Evolutionary conservation across 495 filamentous ascomycete species (phyloP).

Genomic region (Talaromyces ruber): DNA sequence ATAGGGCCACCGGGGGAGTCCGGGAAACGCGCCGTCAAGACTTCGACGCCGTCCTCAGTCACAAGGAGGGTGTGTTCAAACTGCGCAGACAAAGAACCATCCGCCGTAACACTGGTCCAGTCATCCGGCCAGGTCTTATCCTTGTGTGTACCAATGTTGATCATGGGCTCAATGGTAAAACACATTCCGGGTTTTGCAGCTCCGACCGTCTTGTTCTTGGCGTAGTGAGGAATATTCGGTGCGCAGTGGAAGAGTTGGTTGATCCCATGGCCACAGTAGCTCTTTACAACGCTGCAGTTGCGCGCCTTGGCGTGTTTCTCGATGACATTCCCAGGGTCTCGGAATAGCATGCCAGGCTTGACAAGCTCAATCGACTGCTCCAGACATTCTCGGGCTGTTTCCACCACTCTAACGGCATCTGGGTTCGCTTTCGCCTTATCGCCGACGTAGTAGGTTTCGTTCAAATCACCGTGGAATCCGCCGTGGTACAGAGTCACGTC

Average conservation of each 20-base stretch:
- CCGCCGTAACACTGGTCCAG: conserved; percentile 79
- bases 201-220: conserved; percentile 84
- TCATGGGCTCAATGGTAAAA: conserved; percentile 92
- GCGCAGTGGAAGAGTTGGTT: conserved; percentile 78
- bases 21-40: conserved; percentile 74
- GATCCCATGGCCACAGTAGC: conserved; percentile 87
- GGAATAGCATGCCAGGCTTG: conserved; percentile 79
- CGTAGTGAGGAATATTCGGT: conserved; percentile 83
- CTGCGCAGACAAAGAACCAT: conserved; percentile 76
- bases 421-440: conserved; percentile 64
- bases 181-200: conserved; percentile 84
- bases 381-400: conserved; percentile 71
- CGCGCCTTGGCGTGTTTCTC: conserved; percentile 76
- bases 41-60: conserved; percentile 87
- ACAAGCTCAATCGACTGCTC: conserved; percentile 78
- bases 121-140: conserved; percentile 87
- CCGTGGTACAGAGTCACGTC: conserved; percentile 83
- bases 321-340: conserved; percentile 75
- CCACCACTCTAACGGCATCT: conserved; percentile 77
- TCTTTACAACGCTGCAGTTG: conserved; percentile 74
- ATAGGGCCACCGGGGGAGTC: conserved; percentile 82
- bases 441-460: conserved; percentile 89
- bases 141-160: conserved; percentile 68
- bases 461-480: conserved; percentile 82
- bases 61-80: conserved; percentile 95